Conservation (phyloP, 495 filamentous ascomycete genomes). For the Xylaria telfairii region DNA sequence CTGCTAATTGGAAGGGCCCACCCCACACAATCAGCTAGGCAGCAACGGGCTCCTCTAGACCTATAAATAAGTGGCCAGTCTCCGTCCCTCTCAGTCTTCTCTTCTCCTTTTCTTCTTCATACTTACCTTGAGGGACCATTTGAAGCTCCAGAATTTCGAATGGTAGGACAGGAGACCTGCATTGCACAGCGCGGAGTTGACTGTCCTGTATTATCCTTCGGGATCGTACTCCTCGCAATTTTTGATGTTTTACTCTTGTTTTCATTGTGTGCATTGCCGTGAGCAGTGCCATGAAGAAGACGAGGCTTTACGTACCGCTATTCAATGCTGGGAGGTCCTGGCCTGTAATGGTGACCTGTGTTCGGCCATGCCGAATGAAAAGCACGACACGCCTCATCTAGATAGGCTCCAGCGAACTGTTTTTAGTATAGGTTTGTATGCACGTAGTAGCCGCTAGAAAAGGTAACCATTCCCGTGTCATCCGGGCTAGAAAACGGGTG, state of each 20-base stretch:
- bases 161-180: constrained; percentile 70
- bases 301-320: no score
- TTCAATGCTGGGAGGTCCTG: no score
- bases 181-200: constrained; percentile 78
- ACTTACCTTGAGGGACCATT: constrained; percentile 75
- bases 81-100: constrained; percentile 27
- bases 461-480: not conserved
- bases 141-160: constrained; percentile 65
- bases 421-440: not conserved
- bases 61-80: constrained; percentile 36
- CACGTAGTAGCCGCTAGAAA: not conserved
- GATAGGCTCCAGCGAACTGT: not conserved
- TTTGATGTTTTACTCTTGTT: constrained; percentile 62
- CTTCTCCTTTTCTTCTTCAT: constrained; percentile 62
- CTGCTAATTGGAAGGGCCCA: constrained; percentile 24
- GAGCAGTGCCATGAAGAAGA: constrained; percentile 35
- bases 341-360: not conserved
- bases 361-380: no score
- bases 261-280: constrained; percentile 36
- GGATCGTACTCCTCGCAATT: constrained; percentile 73
- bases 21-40: constrained; percentile 27
- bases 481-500: not conserved
- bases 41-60: not conserved
- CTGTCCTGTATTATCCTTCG: constrained; percentile 70
- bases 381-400: no score